Percentiles rank a stretch among this genome's conserved stretches.
Evolutionary conservation across 768 basidiomycete species (phyloP).

Genomic region (Stropharia rugosoannulata): DNA sequence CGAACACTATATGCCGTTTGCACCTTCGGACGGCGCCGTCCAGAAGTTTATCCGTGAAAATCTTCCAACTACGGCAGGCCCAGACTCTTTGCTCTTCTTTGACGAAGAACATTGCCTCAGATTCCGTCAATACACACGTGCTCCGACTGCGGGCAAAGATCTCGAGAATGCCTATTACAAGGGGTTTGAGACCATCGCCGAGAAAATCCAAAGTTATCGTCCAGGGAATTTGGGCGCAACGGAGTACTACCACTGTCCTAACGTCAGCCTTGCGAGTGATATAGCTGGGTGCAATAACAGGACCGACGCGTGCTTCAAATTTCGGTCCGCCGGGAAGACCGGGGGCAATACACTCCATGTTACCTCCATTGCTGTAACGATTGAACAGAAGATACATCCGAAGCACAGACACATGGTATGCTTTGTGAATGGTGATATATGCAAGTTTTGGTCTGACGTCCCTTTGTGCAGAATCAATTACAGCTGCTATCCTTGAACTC

Average conservation of each 20-base stretch:
- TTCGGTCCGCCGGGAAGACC: not conserved
- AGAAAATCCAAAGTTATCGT: too few species aligned
- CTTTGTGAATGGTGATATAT: not conserved
- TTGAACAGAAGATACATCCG: constrained; percentile 12
- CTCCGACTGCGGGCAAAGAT: too few species aligned
- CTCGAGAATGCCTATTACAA: too few species aligned
- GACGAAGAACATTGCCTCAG: too few species aligned
- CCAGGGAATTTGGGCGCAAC: too few species aligned
- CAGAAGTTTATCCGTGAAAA: too few species aligned
- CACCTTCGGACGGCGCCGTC: too few species aligned
- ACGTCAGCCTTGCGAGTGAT: constrained; percentile 2
- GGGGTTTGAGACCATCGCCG: too few species aligned
- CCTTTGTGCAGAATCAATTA: constrained; percentile 8
- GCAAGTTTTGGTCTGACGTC: not conserved
- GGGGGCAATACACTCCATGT: not conserved
- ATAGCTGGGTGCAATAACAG: constrained; percentile 11
- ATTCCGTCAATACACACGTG: too few species aligned
- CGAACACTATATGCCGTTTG: too few species aligned
- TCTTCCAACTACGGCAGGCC: too few species aligned
- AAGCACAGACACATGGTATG: constrained; percentile 1
- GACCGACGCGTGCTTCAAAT: constrained; percentile 15
- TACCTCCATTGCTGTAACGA: constrained; percentile 10
- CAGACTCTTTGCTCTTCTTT: too few species aligned
- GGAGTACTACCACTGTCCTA: not conserved
- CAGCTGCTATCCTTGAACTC: constrained; percentile 1